These are phyloP conservation scores for Solidago caesia DNA, from an alignment of 129 eudicot species.

Conservation along the genomic window DNA sequence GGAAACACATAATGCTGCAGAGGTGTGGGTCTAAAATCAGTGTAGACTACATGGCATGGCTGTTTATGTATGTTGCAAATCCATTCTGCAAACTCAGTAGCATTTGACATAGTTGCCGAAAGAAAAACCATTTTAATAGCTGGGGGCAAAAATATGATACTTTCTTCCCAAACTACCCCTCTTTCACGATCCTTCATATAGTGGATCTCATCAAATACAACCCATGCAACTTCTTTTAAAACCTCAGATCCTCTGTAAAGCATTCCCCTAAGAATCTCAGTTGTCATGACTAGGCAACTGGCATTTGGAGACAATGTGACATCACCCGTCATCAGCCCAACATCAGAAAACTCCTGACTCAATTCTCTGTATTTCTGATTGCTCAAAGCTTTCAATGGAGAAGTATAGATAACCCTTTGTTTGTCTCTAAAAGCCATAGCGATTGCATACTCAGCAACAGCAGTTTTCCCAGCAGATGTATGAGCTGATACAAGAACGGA, in stretches of 20 bases:
- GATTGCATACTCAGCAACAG: slow-evolving; percentile 98
- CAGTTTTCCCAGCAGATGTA: slow-evolving; percentile 98
- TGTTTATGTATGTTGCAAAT: slow-evolving; percentile 92
- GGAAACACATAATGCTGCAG: slow-evolving; percentile 98
- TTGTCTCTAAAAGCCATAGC: slow-evolving; percentile 94
- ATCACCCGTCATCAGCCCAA: slow-evolving; percentile 98
- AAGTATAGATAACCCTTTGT: slow-evolving; percentile 93
- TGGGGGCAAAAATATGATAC: slow-evolving; percentile 88
- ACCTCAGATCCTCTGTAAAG: slow-evolving; percentile 97
- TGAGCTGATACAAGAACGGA: slow-evolving; percentile 94
- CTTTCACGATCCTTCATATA: slow-evolving; percentile 98
- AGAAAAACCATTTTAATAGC: slow-evolving; percentile 96
- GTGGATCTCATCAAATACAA: slow-evolving; percentile 94
- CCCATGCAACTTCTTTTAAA: slow-evolving; percentile 97
- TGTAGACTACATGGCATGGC: slow-evolving; percentile 97
- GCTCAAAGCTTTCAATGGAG: slow-evolving; percentile 91
- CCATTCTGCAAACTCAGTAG: slow-evolving; percentile 99
- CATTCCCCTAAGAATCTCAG: slow-evolving; percentile 96
- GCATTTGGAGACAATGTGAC: slow-evolving; percentile 91
- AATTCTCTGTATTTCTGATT: slow-evolving; percentile 96
- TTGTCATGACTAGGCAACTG: slow-evolving; percentile 94
- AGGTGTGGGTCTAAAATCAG: slow-evolving; percentile 96
- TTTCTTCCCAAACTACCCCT: slow-evolving; percentile 99
- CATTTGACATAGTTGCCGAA: slow-evolving; percentile 98
- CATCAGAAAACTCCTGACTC: slow-evolving; percentile 89